Evolutionary conservation across 2,329 filamentous ascomycete species (phyloP).

Genomic region (Bipolaris gigantea): DNA sequence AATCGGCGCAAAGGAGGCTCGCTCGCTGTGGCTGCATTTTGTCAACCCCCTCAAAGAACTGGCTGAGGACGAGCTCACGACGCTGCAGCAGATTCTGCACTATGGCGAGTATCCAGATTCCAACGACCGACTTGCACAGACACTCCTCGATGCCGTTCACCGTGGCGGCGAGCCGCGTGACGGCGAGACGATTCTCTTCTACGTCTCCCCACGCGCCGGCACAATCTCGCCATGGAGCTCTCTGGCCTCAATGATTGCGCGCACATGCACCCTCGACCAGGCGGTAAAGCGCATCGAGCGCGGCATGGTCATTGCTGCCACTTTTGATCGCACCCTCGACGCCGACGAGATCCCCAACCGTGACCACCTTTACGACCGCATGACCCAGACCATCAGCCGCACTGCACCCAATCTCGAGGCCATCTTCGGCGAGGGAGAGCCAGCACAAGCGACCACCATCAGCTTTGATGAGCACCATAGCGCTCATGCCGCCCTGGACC

Average conservation of each 20-base stretch:
- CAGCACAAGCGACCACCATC: constrained; percentile 70
- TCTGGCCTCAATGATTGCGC: constrained; percentile 89
- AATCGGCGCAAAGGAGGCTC: constrained; percentile 51
- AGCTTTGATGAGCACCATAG: constrained; percentile 65
- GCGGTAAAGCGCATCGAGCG: constrained; percentile 80
- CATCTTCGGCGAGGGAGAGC: constrained; percentile 76
- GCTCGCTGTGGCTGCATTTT: constrained; percentile 57
- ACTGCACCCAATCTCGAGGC: constrained; percentile 67
- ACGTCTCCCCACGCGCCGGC: constrained; percentile 76
- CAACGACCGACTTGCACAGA: constrained; percentile 49
- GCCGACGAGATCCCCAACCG: constrained; percentile 60
- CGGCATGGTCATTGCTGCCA: constrained; percentile 74
- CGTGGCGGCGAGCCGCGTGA: constrained; percentile 56
- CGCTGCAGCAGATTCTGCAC: constrained; percentile 62
- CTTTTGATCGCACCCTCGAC: constrained; percentile 57
- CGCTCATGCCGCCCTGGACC: constrained; percentile 72
- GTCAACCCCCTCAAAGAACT: constrained; percentile 49
- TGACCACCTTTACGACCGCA: constrained; percentile 84
- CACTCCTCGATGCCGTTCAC: constrained; percentile 51
- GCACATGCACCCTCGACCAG: constrained; percentile 80
- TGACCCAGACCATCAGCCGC: constrained; percentile 82
- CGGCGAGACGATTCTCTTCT: constrained; percentile 61
- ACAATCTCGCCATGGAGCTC: constrained; percentile 96
- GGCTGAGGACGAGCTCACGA: constrained; percentile 50
- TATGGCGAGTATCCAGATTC: constrained; percentile 59